A percentile compares a stretch with the other conserved stretches of the same genome.
phyloP scores from a whole-genome alignment of 805 yeast species.

The Metschnikowia santaceciliae region DNA sequence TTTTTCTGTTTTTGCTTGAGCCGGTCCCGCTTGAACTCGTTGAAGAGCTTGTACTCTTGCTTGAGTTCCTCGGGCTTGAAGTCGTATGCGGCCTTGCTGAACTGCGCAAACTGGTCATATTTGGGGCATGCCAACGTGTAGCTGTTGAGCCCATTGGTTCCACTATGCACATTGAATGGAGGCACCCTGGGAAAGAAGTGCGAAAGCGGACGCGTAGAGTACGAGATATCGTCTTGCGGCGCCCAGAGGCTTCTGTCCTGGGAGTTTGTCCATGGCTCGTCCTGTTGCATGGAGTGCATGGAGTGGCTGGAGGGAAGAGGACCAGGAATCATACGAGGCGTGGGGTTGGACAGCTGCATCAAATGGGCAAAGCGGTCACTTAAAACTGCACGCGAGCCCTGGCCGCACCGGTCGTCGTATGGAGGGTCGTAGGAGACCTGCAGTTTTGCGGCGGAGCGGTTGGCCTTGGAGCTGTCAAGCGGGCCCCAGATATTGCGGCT shows the following conservation, averaged over 20 bases:
- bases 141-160: neutral
- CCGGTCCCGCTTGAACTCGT: constrained; percentile 1
- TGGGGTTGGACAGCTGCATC: neutral
- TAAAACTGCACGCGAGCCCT: neutral
- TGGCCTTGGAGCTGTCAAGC: neutral
- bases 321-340: neutral
- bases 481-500: constrained; percentile 5
- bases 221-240: neutral
- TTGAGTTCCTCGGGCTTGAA: constrained; percentile 1
- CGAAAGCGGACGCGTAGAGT: neutral
- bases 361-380: neutral
- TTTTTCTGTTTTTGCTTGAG: neutral
- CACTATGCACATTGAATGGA: neutral
- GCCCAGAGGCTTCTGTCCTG: neutral
- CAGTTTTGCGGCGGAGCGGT: neutral
- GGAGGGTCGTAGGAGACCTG: neutral
- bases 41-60: neutral
- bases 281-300: neutral
- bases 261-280: neutral
- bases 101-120: neutral
- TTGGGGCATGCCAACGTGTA: neutral
- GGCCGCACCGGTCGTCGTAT: neutral
- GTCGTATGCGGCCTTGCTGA: neutral
- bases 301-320: neutral
- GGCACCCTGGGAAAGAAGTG: neutral